Conservation (phyloP, 2,329 filamentous ascomycete species). For the Pezicula radicicola region DNA sequence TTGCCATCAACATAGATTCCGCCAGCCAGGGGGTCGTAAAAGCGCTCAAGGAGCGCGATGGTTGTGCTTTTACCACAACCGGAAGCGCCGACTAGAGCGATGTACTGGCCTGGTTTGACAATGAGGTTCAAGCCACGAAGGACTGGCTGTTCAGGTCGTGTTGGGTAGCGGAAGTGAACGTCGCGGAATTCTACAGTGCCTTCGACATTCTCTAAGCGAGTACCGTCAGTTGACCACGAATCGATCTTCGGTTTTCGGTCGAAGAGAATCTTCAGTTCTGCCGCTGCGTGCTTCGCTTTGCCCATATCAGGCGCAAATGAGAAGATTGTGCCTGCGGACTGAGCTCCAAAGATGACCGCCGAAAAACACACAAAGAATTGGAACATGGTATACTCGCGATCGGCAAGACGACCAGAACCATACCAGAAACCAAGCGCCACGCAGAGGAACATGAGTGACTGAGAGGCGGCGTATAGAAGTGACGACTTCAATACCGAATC, state of each 20-base stretch:
- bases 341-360: slow-evolving; percentile 84
- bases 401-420: slow-evolving; percentile 72
- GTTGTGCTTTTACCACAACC: slow-evolving; percentile 95
- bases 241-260: slow-evolving; percentile 82
- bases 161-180: slow-evolving; percentile 93
- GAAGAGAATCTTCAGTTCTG: slow-evolving; percentile 77
- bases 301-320: slow-evolving; percentile 87
- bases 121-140: slow-evolving; percentile 77
- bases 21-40: slow-evolving; percentile 85
- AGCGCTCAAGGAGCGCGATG: slow-evolving; percentile 86
- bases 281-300: slow-evolving; percentile 83
- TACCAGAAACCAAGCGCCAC: slow-evolving; percentile 94
- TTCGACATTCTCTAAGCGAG: slow-evolving; percentile 59
- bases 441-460: slow-evolving; percentile 79
- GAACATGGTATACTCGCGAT: slow-evolving; percentile 70
- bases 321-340: slow-evolving; percentile 87
- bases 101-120: slow-evolving; percentile 75
- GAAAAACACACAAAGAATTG: slow-evolving; percentile 93
- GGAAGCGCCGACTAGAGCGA: slow-evolving; percentile 88
- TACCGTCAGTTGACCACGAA: slow-evolving; percentile 71
- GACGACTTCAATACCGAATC: slow-evolving; percentile 75
- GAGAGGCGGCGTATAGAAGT: slow-evolving; percentile 76
- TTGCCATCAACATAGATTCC: slow-evolving; percentile 78
- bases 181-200: slow-evolving; percentile 86
- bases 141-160: slow-evolving; percentile 86